Base-by-base conservation (phyloP, 148 eudicot genomes). In the Camellia lanceoleosa region DNA sequence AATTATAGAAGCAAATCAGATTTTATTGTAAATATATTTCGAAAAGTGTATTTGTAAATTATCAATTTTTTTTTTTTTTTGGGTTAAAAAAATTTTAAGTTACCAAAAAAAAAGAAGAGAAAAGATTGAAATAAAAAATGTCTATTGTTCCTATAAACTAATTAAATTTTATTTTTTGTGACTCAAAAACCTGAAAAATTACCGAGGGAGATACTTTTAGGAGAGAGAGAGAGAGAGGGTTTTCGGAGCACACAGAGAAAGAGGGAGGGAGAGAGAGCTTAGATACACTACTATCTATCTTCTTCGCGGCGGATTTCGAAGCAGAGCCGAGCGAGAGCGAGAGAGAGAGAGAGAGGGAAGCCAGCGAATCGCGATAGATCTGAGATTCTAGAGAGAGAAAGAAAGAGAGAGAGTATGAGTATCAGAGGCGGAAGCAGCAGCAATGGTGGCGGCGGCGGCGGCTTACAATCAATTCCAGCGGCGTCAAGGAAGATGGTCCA, bases 401-500 rank as follows among this genome's bases (percentile, higher is more conserved):
- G 51, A 14, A n/a, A 47, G 46, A 66, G 62, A 74, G 79, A 67
- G 77, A 83, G 79, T 11, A 83, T 79, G 86, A 80, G 86, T 76
- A 76, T 76, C 79, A 79, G 79, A 54, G 82, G 78, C 47, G 81
- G 79, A n/a, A 67, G 52, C 6, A 23, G 74, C 71, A 44, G 73
- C 70, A 75, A 74, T 67, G 79, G 42, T 74, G 81, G 72, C 60
- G 86, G 87, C 68, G 86, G 87, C 68, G 86, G 67, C 74, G 89
- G 81, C 20, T 78, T 79, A 54, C 86, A 80, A 78, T 80, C 87
- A 66, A 89, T 94, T 19, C 95, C 98, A 2, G 74, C 85, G 79
- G 86, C 89, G 46, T 87, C 92, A 5, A 89, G 90, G 81, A 91
- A 91, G 89, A 86, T 94, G 75, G 89, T 94, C 15, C 91, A 86